A percentile compares a stretch with the other conserved stretches of the same genome.
Evolutionary conservation across 2,329 filamentous ascomycete genomes (phyloP).

Genomic region (Cercospora berteroae): DNA sequence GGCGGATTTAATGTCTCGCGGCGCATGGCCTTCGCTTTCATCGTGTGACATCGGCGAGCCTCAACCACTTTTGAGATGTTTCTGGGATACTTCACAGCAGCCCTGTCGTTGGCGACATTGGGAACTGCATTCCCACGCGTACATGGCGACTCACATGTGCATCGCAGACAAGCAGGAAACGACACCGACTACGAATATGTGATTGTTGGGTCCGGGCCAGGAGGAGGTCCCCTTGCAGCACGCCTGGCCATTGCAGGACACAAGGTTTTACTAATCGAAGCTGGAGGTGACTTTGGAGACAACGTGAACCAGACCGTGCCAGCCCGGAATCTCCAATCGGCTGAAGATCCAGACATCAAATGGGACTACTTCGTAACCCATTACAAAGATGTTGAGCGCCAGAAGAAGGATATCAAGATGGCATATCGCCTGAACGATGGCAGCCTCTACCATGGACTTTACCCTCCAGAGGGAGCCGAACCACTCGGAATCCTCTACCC

Average conservation of each 20-base stretch:
- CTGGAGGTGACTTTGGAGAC: slow-evolving; percentile 56
- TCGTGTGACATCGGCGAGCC: background rate
- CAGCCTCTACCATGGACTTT: slow-evolving; percentile 50
- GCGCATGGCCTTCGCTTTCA: background rate
- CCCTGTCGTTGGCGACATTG: slow-evolving; percentile 2
- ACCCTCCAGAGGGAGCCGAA: slow-evolving; percentile 53
- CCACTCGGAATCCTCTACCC: slow-evolving; percentile 59
- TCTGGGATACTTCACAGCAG: background rate
- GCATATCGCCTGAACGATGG: slow-evolving; percentile 52
- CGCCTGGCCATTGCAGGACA: slow-evolving; percentile 60
- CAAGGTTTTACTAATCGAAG: slow-evolving; percentile 60
- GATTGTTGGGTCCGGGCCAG: slow-evolving; percentile 61
- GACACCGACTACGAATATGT: slow-evolving; percentile 57
- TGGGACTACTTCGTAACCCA: slow-evolving; percentile 67
- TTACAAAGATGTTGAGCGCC: slow-evolving; percentile 55
- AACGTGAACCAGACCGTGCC: slow-evolving; percentile 54
- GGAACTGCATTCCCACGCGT: background rate
- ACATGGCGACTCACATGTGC: slow-evolving; percentile 4
- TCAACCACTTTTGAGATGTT: slow-evolving; percentile 4
- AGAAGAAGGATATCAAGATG: slow-evolving; percentile 59
- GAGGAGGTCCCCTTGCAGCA: slow-evolving; percentile 59
- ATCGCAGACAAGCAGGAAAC: slow-evolving; percentile 4
- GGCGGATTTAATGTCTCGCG: background rate
- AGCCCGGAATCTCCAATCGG: slow-evolving; percentile 53
- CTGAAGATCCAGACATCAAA: slow-evolving; percentile 55